These are phyloP conservation scores for Hemileccinum rubropunctum DNA, from an alignment of 768 basidiomycete genomes.

Conservation along the genomic window DNA sequence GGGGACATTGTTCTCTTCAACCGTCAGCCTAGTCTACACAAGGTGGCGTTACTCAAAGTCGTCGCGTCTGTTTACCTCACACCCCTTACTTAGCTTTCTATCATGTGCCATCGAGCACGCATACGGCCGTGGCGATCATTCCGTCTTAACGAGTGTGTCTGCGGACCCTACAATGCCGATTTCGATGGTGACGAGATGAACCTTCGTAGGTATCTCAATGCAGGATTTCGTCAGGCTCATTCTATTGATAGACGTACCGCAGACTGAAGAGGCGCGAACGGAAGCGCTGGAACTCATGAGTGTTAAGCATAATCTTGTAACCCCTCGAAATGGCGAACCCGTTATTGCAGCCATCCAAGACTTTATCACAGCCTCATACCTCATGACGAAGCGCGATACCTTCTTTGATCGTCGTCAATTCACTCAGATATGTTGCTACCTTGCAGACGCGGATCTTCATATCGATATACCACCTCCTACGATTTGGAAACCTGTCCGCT, in stretches of 20 bases:
- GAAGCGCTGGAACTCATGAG: constrained; percentile 98
- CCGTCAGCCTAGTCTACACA: constrained; percentile 97
- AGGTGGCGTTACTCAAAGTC: constrained; percentile 42
- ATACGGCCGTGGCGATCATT: constrained; percentile 97
- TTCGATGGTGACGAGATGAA: constrained; percentile 99
- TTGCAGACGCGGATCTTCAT: constrained; percentile 86
- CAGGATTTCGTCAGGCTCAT: constrained; percentile 2
- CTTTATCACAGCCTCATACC: constrained; percentile 97
- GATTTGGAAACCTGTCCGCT: constrained; percentile 85
- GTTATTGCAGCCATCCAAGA: constrained; percentile 99
- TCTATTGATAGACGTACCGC: constrained; percentile 76
- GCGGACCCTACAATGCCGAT: constrained; percentile 98
- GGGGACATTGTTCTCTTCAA: constrained; percentile 98
- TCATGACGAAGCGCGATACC: constrained; percentile 87
- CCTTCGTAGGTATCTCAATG: constrained; percentile 61
- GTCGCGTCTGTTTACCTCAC: background rate
- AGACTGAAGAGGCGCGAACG: constrained; percentile 96
- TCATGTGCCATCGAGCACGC: constrained; percentile 98
- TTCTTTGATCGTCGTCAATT: constrained; percentile 95
- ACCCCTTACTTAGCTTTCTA: constrained; percentile 66
- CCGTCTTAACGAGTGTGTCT: constrained; percentile 97
- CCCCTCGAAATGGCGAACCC: constrained; percentile 96
- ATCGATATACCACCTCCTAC: constrained; percentile 96
- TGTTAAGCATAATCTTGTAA: constrained; percentile 95
- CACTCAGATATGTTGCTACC: constrained; percentile 93